These are phyloP conservation scores for Glebionis coronaria DNA, from an alignment of 129 eudicot genomes.

Conservation along the genomic window DNA sequence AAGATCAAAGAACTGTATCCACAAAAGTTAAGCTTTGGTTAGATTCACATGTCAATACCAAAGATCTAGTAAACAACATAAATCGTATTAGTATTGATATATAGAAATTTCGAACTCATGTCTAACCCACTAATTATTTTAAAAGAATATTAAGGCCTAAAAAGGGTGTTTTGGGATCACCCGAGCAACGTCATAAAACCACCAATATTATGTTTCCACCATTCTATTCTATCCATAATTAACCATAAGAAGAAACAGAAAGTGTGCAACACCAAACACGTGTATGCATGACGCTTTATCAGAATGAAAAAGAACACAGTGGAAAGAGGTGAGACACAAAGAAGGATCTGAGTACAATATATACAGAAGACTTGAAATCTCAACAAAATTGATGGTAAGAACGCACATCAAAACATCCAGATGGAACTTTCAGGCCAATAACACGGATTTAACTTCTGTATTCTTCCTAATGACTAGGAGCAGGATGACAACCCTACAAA, in stretches of 20 bases:
- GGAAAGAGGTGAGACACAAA: conserved; percentile 1
- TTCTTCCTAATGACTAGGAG: background rate
- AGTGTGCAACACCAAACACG: background rate
- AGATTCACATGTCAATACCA: too few species aligned
- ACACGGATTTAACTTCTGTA: background rate
- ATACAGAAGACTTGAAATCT: background rate
- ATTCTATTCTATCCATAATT: too few species aligned
- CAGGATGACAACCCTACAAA: background rate
- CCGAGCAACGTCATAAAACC: too few species aligned
- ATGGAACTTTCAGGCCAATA: background rate
- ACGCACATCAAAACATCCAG: background rate
- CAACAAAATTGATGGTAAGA: background rate
- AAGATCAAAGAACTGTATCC: conserved; percentile 87
- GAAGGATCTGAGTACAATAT: conserved; percentile 5
- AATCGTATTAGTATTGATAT: background rate
- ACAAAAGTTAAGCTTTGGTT: conserved; percentile 5
- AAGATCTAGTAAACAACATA: background rate
- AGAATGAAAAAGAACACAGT: background rate
- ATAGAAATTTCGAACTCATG: background rate
- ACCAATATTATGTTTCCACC: too few species aligned
- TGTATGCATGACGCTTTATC: background rate
- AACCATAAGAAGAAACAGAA: background rate
- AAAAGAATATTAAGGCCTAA: too few species aligned
- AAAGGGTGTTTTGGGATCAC: too few species aligned
- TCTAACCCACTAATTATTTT: too few species aligned